Conservation (phyloP, 129 eudicot species). For the Ambrosia artemisiifolia region DNA sequence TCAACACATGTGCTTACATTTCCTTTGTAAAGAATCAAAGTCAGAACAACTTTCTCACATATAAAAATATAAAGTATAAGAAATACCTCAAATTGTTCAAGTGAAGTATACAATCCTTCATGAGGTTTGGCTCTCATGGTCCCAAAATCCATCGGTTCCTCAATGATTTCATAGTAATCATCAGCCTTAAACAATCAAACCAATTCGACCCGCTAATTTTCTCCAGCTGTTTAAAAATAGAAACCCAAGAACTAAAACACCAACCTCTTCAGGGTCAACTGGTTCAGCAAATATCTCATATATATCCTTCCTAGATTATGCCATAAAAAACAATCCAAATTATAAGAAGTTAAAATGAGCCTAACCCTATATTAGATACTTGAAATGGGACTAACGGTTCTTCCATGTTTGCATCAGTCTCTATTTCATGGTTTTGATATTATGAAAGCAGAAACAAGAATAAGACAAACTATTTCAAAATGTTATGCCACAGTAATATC, state of each 20-base stretch:
- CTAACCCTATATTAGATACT: background rate
- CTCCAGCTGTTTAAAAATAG: background rate
- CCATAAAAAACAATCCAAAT: constrained; percentile 10
- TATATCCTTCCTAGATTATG: constrained; percentile 64
- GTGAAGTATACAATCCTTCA: constrained; percentile 81
- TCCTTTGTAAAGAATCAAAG: no score
- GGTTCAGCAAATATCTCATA: constrained; percentile 93
- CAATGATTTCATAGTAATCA: constrained; percentile 80
- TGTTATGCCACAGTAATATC: background rate
- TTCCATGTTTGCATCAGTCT: constrained; percentile 24
- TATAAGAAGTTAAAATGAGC: background rate
- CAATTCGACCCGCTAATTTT: background rate
- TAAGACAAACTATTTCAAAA: background rate
- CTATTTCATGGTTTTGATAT: constrained; percentile 8
- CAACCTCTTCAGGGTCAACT: constrained; percentile 87
- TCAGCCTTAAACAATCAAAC: constrained; percentile 46
- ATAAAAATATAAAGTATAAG: no score
- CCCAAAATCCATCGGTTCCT: constrained; percentile 96
- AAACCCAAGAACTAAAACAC: constrained; percentile 28
- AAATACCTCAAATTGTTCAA: constrained; percentile 80
- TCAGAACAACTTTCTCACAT: no score
- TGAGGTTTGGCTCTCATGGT: constrained; percentile 98
- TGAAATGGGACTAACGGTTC: constrained; percentile 11
- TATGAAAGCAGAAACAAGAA: constrained; percentile 1
- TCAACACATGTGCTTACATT: no score